Evolutionary conservation across 192 early-diverging fungal species (phyloP).

Genomic region (Umbelopsis vinacea): DNA sequence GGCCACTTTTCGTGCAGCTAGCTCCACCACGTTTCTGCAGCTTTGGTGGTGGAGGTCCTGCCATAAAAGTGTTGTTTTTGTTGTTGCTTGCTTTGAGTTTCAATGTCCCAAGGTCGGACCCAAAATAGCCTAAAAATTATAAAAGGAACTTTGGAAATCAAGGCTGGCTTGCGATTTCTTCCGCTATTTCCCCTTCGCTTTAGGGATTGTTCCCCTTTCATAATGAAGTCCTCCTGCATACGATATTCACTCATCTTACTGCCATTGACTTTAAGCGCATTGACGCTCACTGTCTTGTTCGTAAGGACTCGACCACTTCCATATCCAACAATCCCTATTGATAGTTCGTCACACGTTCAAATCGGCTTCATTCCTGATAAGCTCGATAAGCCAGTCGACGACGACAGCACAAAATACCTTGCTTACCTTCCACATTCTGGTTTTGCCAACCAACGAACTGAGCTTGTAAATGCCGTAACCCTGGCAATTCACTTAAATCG

Average conservation of each 20-base stretch:
- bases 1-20: too few species aligned
- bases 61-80: too few species aligned
- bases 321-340: neutral
- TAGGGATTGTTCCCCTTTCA: too few species aligned
- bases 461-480: slow-evolving; percentile 44
- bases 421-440: slow-evolving; percentile 52
- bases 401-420: slow-evolving; percentile 35
- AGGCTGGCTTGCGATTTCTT: too few species aligned
- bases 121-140: too few species aligned
- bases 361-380: neutral
- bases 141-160: too few species aligned
- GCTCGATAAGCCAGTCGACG: neutral
- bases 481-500: slow-evolving; percentile 44
- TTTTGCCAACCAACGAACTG: slow-evolving; percentile 54
- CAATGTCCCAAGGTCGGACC: too few species aligned
- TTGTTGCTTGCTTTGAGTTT: too few species aligned
- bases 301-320: neutral
- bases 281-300: neutral
- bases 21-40: too few species aligned
- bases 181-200: too few species aligned
- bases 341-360: slow-evolving; percentile 1
- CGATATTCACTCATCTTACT: slow-evolving; percentile 5
- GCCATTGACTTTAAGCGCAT: neutral
- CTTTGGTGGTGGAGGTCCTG: too few species aligned
- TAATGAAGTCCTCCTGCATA: neutral